Conservation (phyloP, 108 stramenopile genomes). For the Chaetoceros muelleri region DNA sequence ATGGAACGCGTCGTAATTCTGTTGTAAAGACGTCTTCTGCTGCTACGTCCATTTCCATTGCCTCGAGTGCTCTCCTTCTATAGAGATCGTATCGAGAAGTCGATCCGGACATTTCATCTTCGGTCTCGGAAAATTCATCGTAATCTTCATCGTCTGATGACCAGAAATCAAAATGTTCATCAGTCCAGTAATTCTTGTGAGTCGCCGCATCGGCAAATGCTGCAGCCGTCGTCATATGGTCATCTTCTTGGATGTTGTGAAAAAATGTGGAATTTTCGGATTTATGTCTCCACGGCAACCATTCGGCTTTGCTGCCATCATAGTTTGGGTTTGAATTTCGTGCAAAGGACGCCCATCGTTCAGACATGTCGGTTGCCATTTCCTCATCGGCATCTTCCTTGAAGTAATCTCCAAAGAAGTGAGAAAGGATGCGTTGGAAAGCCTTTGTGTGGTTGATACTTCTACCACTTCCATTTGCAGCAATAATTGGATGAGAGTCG, state of each 20-base stretch:
- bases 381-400: conserved; percentile 55
- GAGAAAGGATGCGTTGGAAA: conserved; percentile 35
- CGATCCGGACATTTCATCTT: too few relatives aligned
- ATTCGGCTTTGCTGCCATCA: conserved; percentile 36
- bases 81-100: conserved; percentile 11
- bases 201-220: too few relatives aligned
- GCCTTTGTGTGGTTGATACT: conserved; percentile 12
- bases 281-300: conserved; percentile 44
- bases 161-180: conserved; percentile 7
- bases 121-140: conserved; percentile 14
- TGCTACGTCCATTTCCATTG: conserved; percentile 40
- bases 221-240: too few relatives aligned
- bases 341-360: conserved; percentile 52
- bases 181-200: not conserved
- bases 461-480: not conserved
- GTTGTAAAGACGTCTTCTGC: conserved; percentile 41
- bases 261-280: conserved; percentile 10
- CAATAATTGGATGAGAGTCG: not conserved
- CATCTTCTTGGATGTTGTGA: not conserved
- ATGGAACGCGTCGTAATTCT: conserved; percentile 23
- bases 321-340: conserved; percentile 42
- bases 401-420: conserved; percentile 61
- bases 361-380: conserved; percentile 44
- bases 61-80: conserved; percentile 24
- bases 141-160: conserved; percentile 8